These are phyloP conservation scores for Debaryomyces udenii DNA, from an alignment of 1,139 yeast species.

Conservation along the genomic window DNA sequence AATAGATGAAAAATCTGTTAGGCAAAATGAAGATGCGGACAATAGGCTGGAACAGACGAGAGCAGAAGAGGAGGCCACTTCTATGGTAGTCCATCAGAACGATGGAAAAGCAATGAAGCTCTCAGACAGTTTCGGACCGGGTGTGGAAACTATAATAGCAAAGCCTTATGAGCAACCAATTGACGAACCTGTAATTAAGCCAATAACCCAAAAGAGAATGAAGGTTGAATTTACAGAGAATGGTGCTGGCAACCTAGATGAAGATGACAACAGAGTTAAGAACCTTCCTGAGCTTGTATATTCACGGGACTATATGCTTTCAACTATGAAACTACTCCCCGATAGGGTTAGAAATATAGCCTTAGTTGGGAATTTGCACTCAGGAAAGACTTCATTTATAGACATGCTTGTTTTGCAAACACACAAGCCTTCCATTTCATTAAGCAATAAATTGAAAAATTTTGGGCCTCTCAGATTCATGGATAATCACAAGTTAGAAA, in stretches of 20 bases:
- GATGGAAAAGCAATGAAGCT: conserved; percentile 18
- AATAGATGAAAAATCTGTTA: conserved; percentile 19
- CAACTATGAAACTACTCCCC: conserved; percentile 52
- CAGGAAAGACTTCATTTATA: conserved; percentile 86
- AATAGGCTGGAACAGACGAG: conserved; percentile 16
- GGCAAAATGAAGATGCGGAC: conserved; percentile 18
- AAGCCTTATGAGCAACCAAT: conserved; percentile 18
- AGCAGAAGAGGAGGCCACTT: conserved; percentile 6
- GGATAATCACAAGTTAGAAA: conserved; percentile 72
- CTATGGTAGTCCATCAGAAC: conserved; percentile 43
- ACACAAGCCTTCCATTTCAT: conserved; percentile 44
- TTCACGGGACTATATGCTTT: conserved; percentile 63
- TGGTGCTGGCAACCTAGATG: conserved; percentile 10
- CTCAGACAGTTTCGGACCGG: conserved; percentile 18
- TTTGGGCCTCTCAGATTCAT: conserved; percentile 59
- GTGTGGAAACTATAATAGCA: conserved; percentile 58
- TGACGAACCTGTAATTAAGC: conserved; percentile 69
- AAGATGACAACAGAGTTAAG: conserved; percentile 21
- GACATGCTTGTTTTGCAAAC: conserved; percentile 70
- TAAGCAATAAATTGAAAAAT: conserved; percentile 29
- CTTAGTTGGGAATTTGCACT: conserved; percentile 75
- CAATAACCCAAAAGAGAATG: conserved; percentile 46
- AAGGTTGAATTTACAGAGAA: conserved; percentile 47
- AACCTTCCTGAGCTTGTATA: conserved; percentile 60
- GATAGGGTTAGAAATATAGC: conserved; percentile 78